Evolutionary conservation across 495 filamentous ascomycete species (phyloP).

Genomic region (Darksidea phi): DNA sequence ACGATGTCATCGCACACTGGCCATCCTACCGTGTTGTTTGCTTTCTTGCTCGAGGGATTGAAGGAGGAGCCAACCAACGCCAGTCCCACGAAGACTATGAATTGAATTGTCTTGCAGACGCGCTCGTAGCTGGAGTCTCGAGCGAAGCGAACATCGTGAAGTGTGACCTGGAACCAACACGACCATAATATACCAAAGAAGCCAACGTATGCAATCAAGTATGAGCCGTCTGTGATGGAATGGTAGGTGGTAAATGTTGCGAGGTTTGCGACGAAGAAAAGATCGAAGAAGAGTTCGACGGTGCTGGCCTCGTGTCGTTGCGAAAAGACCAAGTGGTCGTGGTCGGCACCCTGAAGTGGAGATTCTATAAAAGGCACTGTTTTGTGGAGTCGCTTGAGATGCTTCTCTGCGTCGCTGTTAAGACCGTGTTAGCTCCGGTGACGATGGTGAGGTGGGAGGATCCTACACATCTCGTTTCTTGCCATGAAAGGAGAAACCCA

Average conservation of each 20-base stretch:
- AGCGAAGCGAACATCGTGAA: constrained; percentile 36
- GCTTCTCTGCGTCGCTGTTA: constrained; percentile 29
- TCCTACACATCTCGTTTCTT: constrained; percentile 25
- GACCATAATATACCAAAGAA: constrained; percentile 35
- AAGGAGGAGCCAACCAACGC: constrained; percentile 33
- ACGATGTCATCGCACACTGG: neutral
- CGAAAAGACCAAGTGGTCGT: constrained; percentile 31
- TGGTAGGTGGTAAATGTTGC: constrained; percentile 57
- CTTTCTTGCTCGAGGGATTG: constrained; percentile 18
- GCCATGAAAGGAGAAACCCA: constrained; percentile 21
- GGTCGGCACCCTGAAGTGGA: constrained; percentile 28
- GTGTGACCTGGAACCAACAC: constrained; percentile 32
- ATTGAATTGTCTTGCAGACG: constrained; percentile 33
- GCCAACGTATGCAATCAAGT: constrained; percentile 31
- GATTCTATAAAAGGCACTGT: constrained; percentile 30
- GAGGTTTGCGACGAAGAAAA: constrained; percentile 69
- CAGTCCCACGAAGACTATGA: constrained; percentile 33
- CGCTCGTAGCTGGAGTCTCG: constrained; percentile 34
- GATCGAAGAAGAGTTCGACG: constrained; percentile 66
- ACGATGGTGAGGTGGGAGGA: neutral
- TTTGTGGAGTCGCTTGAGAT: constrained; percentile 31
- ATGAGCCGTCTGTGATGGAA: constrained; percentile 26
- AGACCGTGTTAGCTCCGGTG: neutral
- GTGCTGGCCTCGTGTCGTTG: constrained; percentile 52
- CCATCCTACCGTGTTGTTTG: constrained; percentile 19